These are phyloP conservation scores for Aureobasidium sp. DNA, from an alignment of 2,329 filamentous ascomycete genomes.

Conservation along the genomic window DNA sequence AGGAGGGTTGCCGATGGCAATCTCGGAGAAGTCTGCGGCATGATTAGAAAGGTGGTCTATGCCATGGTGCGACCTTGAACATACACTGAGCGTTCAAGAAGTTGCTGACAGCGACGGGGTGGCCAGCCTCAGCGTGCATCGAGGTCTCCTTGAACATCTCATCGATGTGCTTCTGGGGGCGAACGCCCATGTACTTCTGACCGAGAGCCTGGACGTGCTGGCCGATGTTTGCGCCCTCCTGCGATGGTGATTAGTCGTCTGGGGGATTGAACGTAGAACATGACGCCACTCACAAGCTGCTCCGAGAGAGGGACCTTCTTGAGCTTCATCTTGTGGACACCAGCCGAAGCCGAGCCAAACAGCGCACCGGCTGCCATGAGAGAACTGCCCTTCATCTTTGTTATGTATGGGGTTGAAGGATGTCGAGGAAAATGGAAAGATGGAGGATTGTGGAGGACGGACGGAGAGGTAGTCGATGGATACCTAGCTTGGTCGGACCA, in stretches of 20 bases:
- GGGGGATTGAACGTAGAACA: neutral
- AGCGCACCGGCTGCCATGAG: slow-evolving; percentile 72
- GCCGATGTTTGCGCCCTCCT: slow-evolving; percentile 74
- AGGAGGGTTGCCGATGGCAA: slow-evolving; percentile 82
- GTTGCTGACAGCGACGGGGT: slow-evolving; percentile 88
- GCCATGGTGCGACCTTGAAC: slow-evolving; percentile 29
- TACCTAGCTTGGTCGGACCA: slow-evolving; percentile 4
- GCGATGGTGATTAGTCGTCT: slow-evolving; percentile 22
- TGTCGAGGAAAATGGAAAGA: neutral
- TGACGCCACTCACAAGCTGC: slow-evolving; percentile 66
- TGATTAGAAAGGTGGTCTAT: neutral
- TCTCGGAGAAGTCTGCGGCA: slow-evolving; percentile 84
- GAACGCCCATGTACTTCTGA: slow-evolving; percentile 92
- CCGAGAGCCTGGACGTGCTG: slow-evolving; percentile 74
- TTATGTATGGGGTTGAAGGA: neutral
- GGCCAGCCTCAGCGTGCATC: slow-evolving; percentile 58
- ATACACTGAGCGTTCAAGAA: slow-evolving; percentile 98
- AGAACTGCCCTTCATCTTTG: slow-evolving; percentile 74
- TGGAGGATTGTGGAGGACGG: slow-evolving; percentile 11
- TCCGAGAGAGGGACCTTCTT: slow-evolving; percentile 91
- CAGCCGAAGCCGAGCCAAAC: slow-evolving; percentile 75
- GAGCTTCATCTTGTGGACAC: slow-evolving; percentile 92
- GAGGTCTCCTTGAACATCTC: slow-evolving; percentile 73
- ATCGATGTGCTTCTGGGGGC: slow-evolving; percentile 61
- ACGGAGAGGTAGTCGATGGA: slow-evolving; percentile 6